A percentile compares a stretch with the other conserved stretches of the same genome.
phyloP scores from a whole-genome alignment of 2,329 filamentous ascomycete species.

The Curvularia verruculosa region DNA sequence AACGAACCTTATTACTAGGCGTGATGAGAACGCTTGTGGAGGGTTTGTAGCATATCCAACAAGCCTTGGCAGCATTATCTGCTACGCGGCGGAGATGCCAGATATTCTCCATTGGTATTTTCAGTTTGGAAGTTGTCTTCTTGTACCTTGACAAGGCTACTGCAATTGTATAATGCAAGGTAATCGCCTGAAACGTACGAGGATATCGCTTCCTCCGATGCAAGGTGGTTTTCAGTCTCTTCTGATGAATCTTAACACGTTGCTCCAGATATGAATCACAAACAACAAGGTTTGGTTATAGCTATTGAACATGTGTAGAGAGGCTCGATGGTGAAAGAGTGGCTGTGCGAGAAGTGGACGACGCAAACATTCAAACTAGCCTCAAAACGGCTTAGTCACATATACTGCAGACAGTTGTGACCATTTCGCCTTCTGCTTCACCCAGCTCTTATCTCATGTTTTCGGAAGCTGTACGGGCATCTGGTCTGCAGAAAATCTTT shows the following conservation, averaged over 20 bases:
- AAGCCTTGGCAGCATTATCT: constrained; percentile 80
- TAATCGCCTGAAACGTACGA: neutral
- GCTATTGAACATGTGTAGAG: neutral
- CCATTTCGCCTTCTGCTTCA: constrained; percentile 6
- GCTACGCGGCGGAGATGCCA: constrained; percentile 89
- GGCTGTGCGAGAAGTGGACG: constrained; percentile 1
- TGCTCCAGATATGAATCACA: neutral
- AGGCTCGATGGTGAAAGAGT: constrained; percentile 6
- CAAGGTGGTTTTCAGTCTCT: neutral
- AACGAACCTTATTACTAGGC: constrained; percentile 79
- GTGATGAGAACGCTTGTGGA: constrained; percentile 87
- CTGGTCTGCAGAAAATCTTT: neutral
- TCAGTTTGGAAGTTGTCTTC: neutral
- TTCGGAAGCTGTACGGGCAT: constrained; percentile 1
- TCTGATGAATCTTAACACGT: neutral
- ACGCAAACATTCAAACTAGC: constrained; percentile 14
- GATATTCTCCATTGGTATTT: constrained; percentile 66
- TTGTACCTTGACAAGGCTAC: neutral
- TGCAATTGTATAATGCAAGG: neutral
- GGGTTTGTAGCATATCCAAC: constrained; percentile 90
- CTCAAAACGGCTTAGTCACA: constrained; percentile 13
- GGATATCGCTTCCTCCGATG: neutral
- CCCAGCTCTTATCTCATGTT: constrained; percentile 20
- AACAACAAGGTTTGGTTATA: neutral
- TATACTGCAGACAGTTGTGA: constrained; percentile 9